These are phyloP conservation scores for Paramarasmius palmivorus DNA, from an alignment of 1,284 basidiomycete genomes.

Conservation along the genomic window DNA sequence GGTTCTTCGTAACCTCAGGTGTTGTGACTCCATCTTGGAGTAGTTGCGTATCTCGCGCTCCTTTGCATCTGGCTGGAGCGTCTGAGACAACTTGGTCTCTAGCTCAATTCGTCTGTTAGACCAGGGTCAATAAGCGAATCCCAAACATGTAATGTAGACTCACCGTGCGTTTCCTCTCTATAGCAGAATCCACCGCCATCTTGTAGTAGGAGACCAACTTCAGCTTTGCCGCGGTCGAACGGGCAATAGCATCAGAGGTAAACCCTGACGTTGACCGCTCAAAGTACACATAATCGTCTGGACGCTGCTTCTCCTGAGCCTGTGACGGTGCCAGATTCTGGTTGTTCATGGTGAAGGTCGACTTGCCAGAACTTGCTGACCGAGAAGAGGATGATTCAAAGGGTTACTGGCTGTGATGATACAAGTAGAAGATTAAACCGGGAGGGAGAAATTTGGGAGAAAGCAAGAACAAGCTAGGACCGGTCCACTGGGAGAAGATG, in stretches of 20 bases:
- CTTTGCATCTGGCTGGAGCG: constrained; percentile 79
- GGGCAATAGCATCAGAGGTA: constrained; percentile 86
- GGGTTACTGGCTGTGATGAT: constrained; percentile 26
- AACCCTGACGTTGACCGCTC: constrained; percentile 85
- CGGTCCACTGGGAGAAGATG: background rate
- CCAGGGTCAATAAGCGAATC: constrained; percentile 12
- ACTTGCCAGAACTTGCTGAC: constrained; percentile 11
- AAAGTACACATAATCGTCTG: constrained; percentile 90
- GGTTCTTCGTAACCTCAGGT: constrained; percentile 88
- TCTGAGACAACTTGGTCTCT: constrained; percentile 85
- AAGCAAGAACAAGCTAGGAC: too few relatives aligned
- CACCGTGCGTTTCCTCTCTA: constrained; percentile 59
- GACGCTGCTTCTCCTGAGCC: constrained; percentile 9
- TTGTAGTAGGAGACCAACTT: constrained; percentile 99
- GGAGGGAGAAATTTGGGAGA: constrained; percentile 16
- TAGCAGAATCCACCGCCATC: constrained; percentile 57
- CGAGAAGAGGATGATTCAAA: constrained; percentile 29
- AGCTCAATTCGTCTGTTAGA: constrained; percentile 81
- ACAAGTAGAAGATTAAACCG: constrained; percentile 37
- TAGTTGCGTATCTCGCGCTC: constrained; percentile 90
- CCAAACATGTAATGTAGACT: constrained; percentile 10
- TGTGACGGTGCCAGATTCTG: constrained; percentile 13
- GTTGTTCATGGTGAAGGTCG: constrained; percentile 24
- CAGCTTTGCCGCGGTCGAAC: constrained; percentile 93
- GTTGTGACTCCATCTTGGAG: constrained; percentile 89